Evolutionary conservation across 2,329 filamentous ascomycete genomes (phyloP).

Genomic region (Fusarium praegraminearum): DNA sequence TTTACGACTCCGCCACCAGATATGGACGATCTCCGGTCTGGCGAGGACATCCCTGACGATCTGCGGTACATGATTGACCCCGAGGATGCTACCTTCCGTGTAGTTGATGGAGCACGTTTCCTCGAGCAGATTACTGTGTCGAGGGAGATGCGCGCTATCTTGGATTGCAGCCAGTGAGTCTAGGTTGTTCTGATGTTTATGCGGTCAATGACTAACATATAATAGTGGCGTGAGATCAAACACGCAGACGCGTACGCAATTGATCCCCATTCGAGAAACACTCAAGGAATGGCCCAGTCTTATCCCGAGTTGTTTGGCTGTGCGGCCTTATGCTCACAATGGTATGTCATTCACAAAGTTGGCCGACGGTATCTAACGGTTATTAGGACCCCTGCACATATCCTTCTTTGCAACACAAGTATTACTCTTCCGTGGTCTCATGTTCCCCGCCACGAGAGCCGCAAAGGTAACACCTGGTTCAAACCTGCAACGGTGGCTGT

Average conservation of each 20-base stretch:
- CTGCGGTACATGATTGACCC: constrained; percentile 53
- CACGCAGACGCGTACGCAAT: constrained; percentile 32
- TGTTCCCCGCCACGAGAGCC: constrained; percentile 58
- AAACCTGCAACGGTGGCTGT: constrained; percentile 53
- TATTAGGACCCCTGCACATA: constrained; percentile 55
- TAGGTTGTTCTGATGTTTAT: neutral
- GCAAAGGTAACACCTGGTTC: constrained; percentile 55
- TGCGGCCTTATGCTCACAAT: constrained; percentile 35
- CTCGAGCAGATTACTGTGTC: constrained; percentile 52
- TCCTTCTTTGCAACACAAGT: constrained; percentile 58
- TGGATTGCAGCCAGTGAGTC: constrained; percentile 53
- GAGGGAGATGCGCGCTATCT: constrained; percentile 49
- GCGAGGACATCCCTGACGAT: constrained; percentile 56
- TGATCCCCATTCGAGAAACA: constrained; percentile 47
- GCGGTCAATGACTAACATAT: constrained; percentile 11
- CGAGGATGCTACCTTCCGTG: constrained; percentile 49
- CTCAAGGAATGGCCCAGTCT: constrained; percentile 54
- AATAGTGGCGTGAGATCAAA: constrained; percentile 29
- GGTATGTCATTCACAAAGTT: constrained; percentile 22
- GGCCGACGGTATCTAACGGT: constrained; percentile 18
- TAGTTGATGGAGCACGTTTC: constrained; percentile 55
- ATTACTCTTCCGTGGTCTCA: constrained; percentile 58
- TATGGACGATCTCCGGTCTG: constrained; percentile 58
- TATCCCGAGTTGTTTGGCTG: constrained; percentile 50
- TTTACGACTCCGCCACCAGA: constrained; percentile 56